Evolutionary conservation across 1,284 basidiomycete species (phyloP).

Genomic region (Spongiforma sp.): DNA sequence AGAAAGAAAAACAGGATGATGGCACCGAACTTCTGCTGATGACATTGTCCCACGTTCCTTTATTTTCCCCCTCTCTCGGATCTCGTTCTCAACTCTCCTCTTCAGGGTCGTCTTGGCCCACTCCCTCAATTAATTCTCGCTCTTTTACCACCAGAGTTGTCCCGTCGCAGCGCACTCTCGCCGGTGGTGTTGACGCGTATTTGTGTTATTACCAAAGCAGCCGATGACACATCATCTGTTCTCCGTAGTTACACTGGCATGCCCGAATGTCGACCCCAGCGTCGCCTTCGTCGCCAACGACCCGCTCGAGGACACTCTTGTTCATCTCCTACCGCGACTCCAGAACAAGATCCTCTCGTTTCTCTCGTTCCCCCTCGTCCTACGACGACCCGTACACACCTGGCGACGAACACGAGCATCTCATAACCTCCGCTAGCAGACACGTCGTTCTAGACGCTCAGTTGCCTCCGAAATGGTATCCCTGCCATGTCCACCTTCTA

Average conservation of each 20-base stretch:
- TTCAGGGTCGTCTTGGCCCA: no score
- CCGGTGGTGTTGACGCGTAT: slow-evolving; percentile 30
- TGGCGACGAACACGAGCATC: slow-evolving; percentile 72
- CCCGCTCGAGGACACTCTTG: slow-evolving; percentile 89
- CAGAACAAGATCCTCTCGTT: slow-evolving; percentile 56
- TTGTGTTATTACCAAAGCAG: slow-evolving; percentile 22
- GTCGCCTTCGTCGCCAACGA: slow-evolving; percentile 53
- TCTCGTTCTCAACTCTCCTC: no score
- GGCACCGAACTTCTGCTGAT: slow-evolving; percentile 16
- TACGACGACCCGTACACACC: slow-evolving; percentile 49
- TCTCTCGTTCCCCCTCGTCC: slow-evolving; percentile 42
- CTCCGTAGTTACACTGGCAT: slow-evolving; percentile 9
- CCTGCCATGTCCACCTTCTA: background rate
- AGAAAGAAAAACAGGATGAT: slow-evolving; percentile 10
- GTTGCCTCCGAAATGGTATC: slow-evolving; percentile 75
- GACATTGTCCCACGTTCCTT: slow-evolving; percentile 15
- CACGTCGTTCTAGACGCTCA: slow-evolving; percentile 66
- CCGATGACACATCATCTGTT: slow-evolving; percentile 21
- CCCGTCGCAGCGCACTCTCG: background rate
- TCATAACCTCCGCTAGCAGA: slow-evolving; percentile 56
- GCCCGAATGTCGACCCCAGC: slow-evolving; percentile 35
- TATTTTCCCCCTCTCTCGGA: no score
- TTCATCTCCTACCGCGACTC: slow-evolving; percentile 97
- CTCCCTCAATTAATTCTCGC: no score
- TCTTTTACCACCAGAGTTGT: no score